Conservation (phyloP, 169 alveolate genomes). For the Condylostoma magnum region DNA sequence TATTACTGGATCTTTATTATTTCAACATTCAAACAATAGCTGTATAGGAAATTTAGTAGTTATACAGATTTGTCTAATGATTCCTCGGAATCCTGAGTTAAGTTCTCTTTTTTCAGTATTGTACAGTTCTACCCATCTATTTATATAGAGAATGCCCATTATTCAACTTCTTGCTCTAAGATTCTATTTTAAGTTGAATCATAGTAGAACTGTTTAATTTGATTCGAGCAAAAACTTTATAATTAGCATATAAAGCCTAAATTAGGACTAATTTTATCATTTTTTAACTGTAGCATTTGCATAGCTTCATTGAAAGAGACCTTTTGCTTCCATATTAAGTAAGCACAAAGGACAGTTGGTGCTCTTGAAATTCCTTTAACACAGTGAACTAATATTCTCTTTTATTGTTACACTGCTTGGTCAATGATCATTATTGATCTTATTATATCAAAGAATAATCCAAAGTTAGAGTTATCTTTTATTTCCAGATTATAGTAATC, state of each 20-base stretch:
- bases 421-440: background rate
- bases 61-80: too few relatives aligned
- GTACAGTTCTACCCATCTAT: too few relatives aligned
- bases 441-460: background rate
- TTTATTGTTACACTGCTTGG: conserved; percentile 16
- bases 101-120: too few relatives aligned
- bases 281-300: background rate
- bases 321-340: conserved; percentile 47
- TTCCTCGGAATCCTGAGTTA: too few relatives aligned
- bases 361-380: conserved; percentile 64
- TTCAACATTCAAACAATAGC: too few relatives aligned
- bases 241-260: conserved; percentile 28
- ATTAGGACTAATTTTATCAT: conserved; percentile 10
- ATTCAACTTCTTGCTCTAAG: too few relatives aligned
- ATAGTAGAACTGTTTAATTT: too few relatives aligned
- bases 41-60: too few relatives aligned
- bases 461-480: conserved; percentile 22
- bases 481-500: background rate
- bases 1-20: too few relatives aligned
- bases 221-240: too few relatives aligned
- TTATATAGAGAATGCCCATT: too few relatives aligned
- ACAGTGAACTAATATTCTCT: conserved; percentile 67
- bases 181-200: too few relatives aligned
- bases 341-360: conserved; percentile 63
- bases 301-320: background rate